Percentiles rank a stretch among this genome's conserved stretches.
Evolutionary conservation across 2,329 filamentous ascomycete species (phyloP).

Genomic region (Botrytis aclada): DNA sequence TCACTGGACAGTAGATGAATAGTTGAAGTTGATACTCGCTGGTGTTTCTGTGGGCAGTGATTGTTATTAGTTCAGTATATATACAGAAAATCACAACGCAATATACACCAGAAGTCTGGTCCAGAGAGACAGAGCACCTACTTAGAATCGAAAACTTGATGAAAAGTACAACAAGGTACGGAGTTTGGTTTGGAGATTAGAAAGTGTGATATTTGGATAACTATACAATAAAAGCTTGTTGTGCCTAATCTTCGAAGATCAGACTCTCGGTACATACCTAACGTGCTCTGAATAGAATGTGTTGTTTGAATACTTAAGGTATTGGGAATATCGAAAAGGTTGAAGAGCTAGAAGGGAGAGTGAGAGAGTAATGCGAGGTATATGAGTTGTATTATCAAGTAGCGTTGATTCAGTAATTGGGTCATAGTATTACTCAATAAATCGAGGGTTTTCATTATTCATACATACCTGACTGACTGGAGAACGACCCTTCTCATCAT

Average conservation of each 20-base stretch:
- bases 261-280: background rate
- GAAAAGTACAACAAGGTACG: background rate
- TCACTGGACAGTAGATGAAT: background rate
- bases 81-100: fast-evolving
- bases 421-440: background rate
- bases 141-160: background rate
- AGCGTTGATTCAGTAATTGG: background rate
- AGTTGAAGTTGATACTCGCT: fast-evolving
- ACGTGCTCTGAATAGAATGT: background rate
- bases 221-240: background rate
- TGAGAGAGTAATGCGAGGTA: background rate
- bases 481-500: background rate
- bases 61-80: background rate
- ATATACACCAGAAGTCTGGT: background rate
- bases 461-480: background rate
- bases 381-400: background rate
- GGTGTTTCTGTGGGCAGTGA: fast-evolving
- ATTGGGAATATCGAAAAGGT: background rate
- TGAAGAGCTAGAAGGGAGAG: background rate
- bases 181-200: background rate
- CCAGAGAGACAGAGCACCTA: background rate
- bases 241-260: background rate
- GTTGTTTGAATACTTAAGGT: background rate
- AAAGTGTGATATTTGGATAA: background rate
- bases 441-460: background rate